phyloP scores from a whole-genome alignment of 1,284 basidiomycete species.

The Cryptococcus sp. region DNA sequence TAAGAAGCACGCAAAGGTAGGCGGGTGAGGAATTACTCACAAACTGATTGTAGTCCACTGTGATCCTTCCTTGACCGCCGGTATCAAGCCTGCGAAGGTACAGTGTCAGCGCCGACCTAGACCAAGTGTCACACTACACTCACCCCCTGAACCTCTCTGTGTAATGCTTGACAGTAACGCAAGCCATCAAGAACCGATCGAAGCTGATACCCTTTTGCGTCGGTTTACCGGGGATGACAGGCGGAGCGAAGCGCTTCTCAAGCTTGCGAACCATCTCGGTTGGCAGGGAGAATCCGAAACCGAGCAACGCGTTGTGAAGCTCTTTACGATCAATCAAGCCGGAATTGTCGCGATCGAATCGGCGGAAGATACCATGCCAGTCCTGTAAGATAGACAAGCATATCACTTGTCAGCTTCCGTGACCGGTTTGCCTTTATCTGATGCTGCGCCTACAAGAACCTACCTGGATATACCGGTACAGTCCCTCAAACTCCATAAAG shows the following conservation, averaged over 20 bases:
- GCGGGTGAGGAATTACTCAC: slow-evolving; percentile 29
- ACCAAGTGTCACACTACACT: slow-evolving; percentile 6
- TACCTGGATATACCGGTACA: slow-evolving; percentile 53
- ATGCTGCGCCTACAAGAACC: slow-evolving; percentile 4
- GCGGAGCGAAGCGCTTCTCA: slow-evolving; percentile 51
- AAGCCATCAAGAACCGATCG: slow-evolving; percentile 55
- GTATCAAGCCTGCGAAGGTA: slow-evolving; percentile 32
- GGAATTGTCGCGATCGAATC: slow-evolving; percentile 52
- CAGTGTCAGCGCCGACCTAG: too few species aligned
- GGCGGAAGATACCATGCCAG: slow-evolving; percentile 54
- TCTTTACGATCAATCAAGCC: slow-evolving; percentile 52
- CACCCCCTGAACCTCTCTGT: slow-evolving; percentile 51
- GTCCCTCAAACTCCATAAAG: slow-evolving; percentile 53
- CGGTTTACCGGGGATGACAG: slow-evolving; percentile 35
- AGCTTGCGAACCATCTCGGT: slow-evolving; percentile 50
- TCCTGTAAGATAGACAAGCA: slow-evolving; percentile 28
- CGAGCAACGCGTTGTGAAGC: slow-evolving; percentile 50
- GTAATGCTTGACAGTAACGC: slow-evolving; percentile 55
- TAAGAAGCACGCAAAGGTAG: not conserved
- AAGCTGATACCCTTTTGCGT: slow-evolving; percentile 45
- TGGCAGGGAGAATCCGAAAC: slow-evolving; percentile 53
- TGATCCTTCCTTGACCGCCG: slow-evolving; percentile 41
- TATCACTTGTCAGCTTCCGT: too few species aligned
- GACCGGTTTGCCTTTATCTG: too few species aligned
- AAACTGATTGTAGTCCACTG: slow-evolving; percentile 50